Percentiles rank a stretch among this genome's conserved stretches.
Conservation (phyloP, 1,284 basidiomycete species). For the Ganoderma resinaceum region DNA sequence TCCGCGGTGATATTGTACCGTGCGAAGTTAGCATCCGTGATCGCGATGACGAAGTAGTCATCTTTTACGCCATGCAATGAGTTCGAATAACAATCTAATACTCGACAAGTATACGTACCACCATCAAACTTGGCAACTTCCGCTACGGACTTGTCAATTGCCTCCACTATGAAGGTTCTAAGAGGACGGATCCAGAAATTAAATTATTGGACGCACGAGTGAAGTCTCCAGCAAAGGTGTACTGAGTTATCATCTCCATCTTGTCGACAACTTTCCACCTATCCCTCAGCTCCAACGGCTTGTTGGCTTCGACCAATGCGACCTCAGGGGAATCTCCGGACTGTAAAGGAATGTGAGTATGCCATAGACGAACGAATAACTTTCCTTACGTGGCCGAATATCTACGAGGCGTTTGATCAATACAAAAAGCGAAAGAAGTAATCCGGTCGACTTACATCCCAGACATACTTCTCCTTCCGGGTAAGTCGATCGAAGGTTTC, state of each 20-base stretch:
- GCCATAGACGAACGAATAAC: not conserved
- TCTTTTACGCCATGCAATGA: constrained; percentile 45
- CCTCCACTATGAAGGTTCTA: constrained; percentile 54
- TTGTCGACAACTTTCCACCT: constrained; percentile 73
- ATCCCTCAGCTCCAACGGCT: constrained; percentile 57
- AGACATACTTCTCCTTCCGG: constrained; percentile 71
- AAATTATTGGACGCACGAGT: constrained; percentile 51
- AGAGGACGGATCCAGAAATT: not conserved
- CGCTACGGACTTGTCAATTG: constrained; percentile 64
- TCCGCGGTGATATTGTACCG: constrained; percentile 69
- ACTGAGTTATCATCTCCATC: constrained; percentile 71
- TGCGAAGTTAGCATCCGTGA: constrained; percentile 73
- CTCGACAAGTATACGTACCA: constrained; percentile 46
- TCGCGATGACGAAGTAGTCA: constrained; percentile 73
- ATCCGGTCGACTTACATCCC: constrained; percentile 60
- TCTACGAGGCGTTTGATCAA: constrained; percentile 44
- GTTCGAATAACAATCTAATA: not conserved
- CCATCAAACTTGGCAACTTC: constrained; percentile 69
- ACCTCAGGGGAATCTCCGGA: constrained; percentile 70
- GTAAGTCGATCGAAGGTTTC: constrained; percentile 69
- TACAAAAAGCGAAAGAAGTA: not conserved
- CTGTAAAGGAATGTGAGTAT: constrained; percentile 40
- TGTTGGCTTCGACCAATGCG: constrained; percentile 54
- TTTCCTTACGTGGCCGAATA: constrained; percentile 64
- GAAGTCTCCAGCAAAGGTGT: constrained; percentile 70